Percentiles rank a stretch among this genome's conserved stretches.
These are phyloP conservation scores for Coniella vitis DNA, from an alignment of 2,329 filamentous ascomycete species.

Conservation along the genomic window DNA sequence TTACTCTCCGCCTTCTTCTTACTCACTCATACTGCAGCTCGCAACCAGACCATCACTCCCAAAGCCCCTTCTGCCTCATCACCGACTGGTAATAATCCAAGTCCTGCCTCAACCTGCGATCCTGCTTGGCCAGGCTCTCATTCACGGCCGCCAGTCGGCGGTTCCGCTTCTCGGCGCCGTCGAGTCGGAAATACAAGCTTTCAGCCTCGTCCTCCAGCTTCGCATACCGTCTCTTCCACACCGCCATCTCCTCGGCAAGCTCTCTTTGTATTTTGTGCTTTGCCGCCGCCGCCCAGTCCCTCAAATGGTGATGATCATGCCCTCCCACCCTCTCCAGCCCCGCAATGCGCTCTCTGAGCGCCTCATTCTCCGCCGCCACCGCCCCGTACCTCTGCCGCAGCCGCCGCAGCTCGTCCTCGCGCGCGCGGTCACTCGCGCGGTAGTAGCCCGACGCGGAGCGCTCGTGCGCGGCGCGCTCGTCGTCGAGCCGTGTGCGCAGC, in stretches of 20 bases:
- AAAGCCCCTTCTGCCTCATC: constrained; percentile 19
- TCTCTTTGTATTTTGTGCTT: not conserved
- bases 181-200: constrained; percentile 19
- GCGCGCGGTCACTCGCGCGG: constrained; percentile 25
- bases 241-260: constrained; percentile 22
- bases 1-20: not conserved
- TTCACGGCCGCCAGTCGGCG: constrained; percentile 17
- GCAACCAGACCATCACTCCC: not conserved
- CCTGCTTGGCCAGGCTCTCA: constrained; percentile 8
- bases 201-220: constrained; percentile 16
- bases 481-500: constrained; percentile 31
- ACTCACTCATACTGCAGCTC: constrained; percentile 1
- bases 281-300: constrained; percentile 10
- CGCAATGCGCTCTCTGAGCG: constrained; percentile 26
- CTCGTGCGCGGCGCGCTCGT: constrained; percentile 11
- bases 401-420: constrained; percentile 26
- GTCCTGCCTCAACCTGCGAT: constrained; percentile 7
- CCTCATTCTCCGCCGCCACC: constrained; percentile 32
- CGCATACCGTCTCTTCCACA: constrained; percentile 18
- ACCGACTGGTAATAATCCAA: constrained; percentile 20
- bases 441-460: constrained; percentile 13
- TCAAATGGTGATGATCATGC: not conserved
- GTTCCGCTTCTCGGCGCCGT: constrained; percentile 23
- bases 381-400: constrained; percentile 28
- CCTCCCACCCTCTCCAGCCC: constrained; percentile 25